Conservation (phyloP, 768 basidiomycete species). For the Pholiota molesta region DNA sequence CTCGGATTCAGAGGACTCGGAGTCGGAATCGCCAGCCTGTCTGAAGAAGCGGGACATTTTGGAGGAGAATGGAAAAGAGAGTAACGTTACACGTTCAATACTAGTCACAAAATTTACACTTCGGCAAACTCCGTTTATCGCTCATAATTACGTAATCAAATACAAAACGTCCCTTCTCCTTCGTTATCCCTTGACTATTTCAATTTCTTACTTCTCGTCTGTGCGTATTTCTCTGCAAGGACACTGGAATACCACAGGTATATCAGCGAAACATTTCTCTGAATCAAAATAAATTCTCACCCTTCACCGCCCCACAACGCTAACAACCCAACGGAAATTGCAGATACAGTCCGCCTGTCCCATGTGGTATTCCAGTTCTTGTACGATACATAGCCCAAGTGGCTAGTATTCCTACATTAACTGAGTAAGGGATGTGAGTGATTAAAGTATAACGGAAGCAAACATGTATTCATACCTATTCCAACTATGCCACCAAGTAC, state of each 20-base stretch:
- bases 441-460: background rate
- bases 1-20: constrained; percentile 71
- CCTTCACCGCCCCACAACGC: constrained; percentile 69
- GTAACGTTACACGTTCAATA: constrained; percentile 1
- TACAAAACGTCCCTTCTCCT: background rate
- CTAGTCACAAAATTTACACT: constrained; percentile 19
- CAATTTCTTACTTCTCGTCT: background rate
- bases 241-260: constrained; percentile 1
- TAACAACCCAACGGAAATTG: constrained; percentile 59
- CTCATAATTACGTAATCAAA: constrained; percentile 15
- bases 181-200: background rate
- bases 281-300: constrained; percentile 37
- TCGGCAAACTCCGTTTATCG: constrained; percentile 12
- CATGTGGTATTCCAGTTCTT: constrained; percentile 69
- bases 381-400: constrained; percentile 67
- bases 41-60: constrained; percentile 90
- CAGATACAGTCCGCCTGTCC: constrained; percentile 65
- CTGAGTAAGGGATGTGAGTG: constrained; percentile 28
- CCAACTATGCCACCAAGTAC: constrained; percentile 69
- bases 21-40: constrained; percentile 82
- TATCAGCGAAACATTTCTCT: background rate
- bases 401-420: constrained; percentile 67
- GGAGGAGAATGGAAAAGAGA: constrained; percentile 1
- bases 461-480: constrained; percentile 43
- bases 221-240: constrained; percentile 13